Evolutionary conservation across 73 alveolate genomes (phyloP).

Genomic region (Urostyla sp.): DNA sequence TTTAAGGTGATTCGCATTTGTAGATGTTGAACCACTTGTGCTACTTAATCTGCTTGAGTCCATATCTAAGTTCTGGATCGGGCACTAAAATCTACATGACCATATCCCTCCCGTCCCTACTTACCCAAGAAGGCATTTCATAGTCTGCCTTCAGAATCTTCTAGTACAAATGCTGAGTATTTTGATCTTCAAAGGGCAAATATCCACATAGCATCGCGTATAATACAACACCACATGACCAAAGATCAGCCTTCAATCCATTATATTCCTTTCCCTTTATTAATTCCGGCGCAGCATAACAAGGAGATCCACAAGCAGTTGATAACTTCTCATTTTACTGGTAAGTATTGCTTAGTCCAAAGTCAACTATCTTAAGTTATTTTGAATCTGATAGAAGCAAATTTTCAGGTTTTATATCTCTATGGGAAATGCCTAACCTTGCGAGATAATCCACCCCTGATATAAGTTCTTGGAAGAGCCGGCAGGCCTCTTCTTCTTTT

Average conservation of each 20-base stretch:
- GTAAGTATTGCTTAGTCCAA: slow-evolving; percentile 86
- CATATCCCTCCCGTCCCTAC: slow-evolving; percentile 55
- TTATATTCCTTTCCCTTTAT: slow-evolving; percentile 80
- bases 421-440: slow-evolving; percentile 82
- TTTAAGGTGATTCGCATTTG: slow-evolving; percentile 18
- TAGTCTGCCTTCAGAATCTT: slow-evolving; percentile 79
- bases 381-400: slow-evolving; percentile 77
- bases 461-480: slow-evolving; percentile 79
- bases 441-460: slow-evolving; percentile 84
- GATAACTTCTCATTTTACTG: slow-evolving; percentile 73
- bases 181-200: slow-evolving; percentile 86
- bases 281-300: slow-evolving; percentile 94
- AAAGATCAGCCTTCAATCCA: slow-evolving; percentile 81
- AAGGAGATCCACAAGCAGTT: slow-evolving; percentile 94
- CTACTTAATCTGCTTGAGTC: slow-evolving; percentile 37
- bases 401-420: slow-evolving; percentile 92
- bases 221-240: slow-evolving; percentile 90
- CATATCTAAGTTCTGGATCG: slow-evolving; percentile 64
- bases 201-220: slow-evolving; percentile 82
- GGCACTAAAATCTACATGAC: slow-evolving; percentile 63
- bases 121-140: slow-evolving; percentile 65
- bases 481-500: slow-evolving; percentile 80
- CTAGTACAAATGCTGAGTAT: slow-evolving; percentile 74
- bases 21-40: slow-evolving; percentile 66
- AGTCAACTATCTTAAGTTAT: slow-evolving; percentile 82